Evolutionary conservation across 2,329 filamentous ascomycete genomes (phyloP).

Genomic region (Fonsecaea nubica): DNA sequence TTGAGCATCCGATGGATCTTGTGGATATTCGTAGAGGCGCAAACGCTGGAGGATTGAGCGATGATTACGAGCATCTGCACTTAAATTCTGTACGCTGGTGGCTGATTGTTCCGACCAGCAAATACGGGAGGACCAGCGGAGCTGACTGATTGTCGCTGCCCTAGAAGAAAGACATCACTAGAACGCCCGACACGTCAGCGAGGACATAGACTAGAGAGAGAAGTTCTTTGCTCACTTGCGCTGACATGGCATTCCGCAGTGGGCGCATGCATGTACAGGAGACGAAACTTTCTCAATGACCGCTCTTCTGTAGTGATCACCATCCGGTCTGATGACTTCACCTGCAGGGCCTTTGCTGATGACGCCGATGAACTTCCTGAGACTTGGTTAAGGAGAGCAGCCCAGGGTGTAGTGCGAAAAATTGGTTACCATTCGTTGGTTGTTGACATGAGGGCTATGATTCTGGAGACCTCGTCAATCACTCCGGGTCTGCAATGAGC

Average conservation of each 20-base stretch:
- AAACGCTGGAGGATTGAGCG: background rate
- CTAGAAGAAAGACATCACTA: background rate
- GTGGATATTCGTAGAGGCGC: background rate
- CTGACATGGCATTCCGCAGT: conserved; percentile 42
- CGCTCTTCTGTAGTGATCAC: conserved; percentile 23
- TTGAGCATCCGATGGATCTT: background rate
- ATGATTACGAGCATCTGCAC: background rate
- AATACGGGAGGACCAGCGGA: background rate
- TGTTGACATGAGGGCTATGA: conserved; percentile 24
- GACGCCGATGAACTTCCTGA: conserved; percentile 29
- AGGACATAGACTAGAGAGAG: background rate
- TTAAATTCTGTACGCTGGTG: conserved; percentile 7
- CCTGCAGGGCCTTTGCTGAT: conserved; percentile 28
- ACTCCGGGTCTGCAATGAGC: conserved; percentile 25
- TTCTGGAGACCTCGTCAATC: conserved; percentile 24
- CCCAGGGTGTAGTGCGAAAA: background rate
- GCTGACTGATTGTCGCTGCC: background rate
- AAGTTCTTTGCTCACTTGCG: conserved; percentile 17
- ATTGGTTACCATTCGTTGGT: conserved; percentile 23
- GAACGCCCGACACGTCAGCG: background rate
- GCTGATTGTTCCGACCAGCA: conserved; percentile 1
- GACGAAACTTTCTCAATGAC: conserved; percentile 25
- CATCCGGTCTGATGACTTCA: conserved; percentile 19
- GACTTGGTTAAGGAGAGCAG: background rate
- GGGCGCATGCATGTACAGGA: conserved; percentile 13